Evolutionary conservation across 192 early-diverging fungal species (phyloP).

Genomic region (Oehlia diaphana): DNA sequence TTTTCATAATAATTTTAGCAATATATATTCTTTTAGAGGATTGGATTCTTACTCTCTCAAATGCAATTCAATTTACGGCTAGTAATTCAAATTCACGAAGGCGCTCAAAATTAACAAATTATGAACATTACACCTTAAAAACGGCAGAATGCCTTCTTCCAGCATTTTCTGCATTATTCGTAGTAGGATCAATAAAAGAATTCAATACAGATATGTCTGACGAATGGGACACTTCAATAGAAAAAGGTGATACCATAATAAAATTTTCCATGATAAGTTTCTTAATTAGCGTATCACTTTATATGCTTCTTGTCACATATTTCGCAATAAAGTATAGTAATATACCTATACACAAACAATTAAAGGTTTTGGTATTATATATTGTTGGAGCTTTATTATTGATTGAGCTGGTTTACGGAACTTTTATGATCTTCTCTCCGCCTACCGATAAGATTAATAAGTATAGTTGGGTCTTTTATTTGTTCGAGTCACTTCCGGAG

Average conservation of each 20-base stretch:
- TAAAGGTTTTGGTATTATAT: not conserved
- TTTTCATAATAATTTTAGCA: not conserved
- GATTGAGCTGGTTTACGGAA: not conserved
- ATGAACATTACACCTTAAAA: not conserved
- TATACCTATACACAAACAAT: not conserved
- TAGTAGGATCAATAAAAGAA: not conserved
- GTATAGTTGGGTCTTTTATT: constrained; percentile 6
- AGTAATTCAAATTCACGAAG: not conserved
- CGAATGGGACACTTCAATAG: not conserved
- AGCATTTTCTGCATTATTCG: not conserved
- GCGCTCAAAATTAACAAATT: not conserved
- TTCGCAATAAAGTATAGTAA: not conserved
- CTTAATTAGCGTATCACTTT: not conserved
- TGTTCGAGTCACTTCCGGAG: not conserved
- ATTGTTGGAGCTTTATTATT: not conserved
- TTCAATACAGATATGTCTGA: not conserved
- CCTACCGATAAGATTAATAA: not conserved
- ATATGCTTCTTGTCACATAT: not conserved
- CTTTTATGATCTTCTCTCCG: not conserved
- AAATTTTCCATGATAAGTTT: not conserved
- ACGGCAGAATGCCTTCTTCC: not conserved
- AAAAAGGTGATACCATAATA: not conserved
- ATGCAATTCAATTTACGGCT: not conserved
- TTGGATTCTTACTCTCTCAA: not conserved
- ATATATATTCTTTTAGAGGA: not conserved